phyloP scores from a whole-genome alignment of 2,329 filamentous ascomycete genomes.

The Talaromyces sp. region DNA sequence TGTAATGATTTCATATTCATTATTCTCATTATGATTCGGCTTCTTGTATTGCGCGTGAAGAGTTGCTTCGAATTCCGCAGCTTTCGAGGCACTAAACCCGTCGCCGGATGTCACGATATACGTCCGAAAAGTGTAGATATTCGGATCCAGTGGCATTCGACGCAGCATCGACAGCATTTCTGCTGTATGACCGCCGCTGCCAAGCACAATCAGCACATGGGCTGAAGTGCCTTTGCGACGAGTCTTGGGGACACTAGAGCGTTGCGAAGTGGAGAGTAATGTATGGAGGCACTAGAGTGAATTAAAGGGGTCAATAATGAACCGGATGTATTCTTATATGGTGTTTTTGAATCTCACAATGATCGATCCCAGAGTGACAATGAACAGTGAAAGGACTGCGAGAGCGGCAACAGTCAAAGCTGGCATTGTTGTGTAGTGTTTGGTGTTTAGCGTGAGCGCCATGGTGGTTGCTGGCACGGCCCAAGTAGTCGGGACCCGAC shows the following conservation, averaged over 20 bases:
- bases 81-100: constrained; percentile 60
- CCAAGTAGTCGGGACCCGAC: not conserved
- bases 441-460: not conserved
- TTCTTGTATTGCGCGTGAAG: constrained; percentile 8
- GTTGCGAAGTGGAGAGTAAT: constrained; percentile 28
- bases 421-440: not conserved
- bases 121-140: constrained; percentile 60
- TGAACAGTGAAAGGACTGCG: not conserved
- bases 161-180: constrained; percentile 87
- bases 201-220: constrained; percentile 75
- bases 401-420: not conserved
- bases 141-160: constrained; percentile 46
- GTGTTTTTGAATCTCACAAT: not conserved
- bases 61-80: constrained; percentile 57
- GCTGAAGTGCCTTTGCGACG: constrained; percentile 34
- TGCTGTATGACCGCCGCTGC: constrained; percentile 88
- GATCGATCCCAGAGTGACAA: not conserved
- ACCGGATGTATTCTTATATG: not conserved
- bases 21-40: not conserved
- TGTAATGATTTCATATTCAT: constrained; percentile 31
- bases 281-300: constrained; percentile 21
- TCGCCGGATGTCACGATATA: constrained; percentile 80
- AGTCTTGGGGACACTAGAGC: constrained; percentile 25
- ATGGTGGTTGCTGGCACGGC: not conserved
- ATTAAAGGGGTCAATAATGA: not conserved